These are phyloP conservation scores for Trametopsis cervina DNA, from an alignment of 768 basidiomycete genomes.

Conservation along the genomic window DNA sequence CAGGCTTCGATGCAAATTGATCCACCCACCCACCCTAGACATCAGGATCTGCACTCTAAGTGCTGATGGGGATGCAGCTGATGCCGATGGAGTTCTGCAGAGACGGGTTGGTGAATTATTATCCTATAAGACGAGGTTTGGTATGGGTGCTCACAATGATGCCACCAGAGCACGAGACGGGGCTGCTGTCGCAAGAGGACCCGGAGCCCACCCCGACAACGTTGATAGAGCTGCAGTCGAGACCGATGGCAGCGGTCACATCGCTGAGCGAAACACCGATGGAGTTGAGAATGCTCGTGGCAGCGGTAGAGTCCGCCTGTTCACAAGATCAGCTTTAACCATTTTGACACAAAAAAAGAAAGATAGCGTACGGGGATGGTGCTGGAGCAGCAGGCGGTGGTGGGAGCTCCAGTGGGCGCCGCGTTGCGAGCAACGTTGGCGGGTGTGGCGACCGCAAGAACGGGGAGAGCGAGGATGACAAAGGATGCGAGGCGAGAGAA, in stretches of 20 bases:
- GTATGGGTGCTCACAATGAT: not conserved
- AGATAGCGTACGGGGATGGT: not conserved
- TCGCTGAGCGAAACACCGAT: constrained; percentile 12
- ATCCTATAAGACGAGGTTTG: not conserved
- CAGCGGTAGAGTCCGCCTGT: not conserved
- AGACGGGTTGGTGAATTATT: not conserved
- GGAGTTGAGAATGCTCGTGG: not conserved
- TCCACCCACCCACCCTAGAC: too few relatives aligned
- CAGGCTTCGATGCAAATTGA: too few relatives aligned
- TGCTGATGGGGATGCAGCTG: constrained; percentile 21
- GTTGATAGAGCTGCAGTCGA: constrained; percentile 14
- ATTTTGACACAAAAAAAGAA: too few relatives aligned
- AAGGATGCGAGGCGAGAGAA: constrained; percentile 5
- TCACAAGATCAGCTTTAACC: too few relatives aligned
- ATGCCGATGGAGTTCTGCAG: constrained; percentile 19
- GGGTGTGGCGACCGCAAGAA: constrained; percentile 8
- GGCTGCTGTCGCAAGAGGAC: constrained; percentile 4
- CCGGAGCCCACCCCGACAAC: constrained; percentile 15
- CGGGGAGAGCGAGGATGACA: constrained; percentile 1
- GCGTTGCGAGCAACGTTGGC: not conserved
- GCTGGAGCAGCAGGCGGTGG: constrained; percentile 5
- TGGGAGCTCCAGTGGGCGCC: not conserved
- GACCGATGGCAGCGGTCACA: constrained; percentile 14
- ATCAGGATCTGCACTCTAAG: too few relatives aligned
- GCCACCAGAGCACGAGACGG: constrained; percentile 10